Base-by-base conservation (phyloP, 192 early-diverging fungal species). In the Gaertneriomyces sp. region DNA sequence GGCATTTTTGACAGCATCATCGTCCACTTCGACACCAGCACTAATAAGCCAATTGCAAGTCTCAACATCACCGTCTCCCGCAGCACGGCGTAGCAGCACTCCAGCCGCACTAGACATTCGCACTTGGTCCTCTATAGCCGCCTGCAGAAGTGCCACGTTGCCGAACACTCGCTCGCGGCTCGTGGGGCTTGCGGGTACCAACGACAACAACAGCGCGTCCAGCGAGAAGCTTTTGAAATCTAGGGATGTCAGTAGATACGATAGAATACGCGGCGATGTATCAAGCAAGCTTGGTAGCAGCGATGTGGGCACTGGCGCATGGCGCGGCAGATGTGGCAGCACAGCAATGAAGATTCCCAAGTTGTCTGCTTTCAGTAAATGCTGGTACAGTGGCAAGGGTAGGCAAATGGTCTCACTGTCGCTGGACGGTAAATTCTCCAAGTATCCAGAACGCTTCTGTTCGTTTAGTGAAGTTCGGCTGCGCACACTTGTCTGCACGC, bases 61-160 rank as follows among this genome's bases (percentile, higher is more conserved):
- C 40, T 54, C 54, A 6, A 40, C 53, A 43, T 65, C 63, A 14
- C 53, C 63, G 41, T 65, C 63, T 54, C 54, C 8, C 2, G 63
- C 63, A 10, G 53, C 38, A 5, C 63, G 14, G 6, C 40, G 12
- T n/a, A 65, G 19, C 40, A 65, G 41, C 20, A 42, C 8, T 7
- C 54, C 54, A 20, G 41, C 63, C n/a, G 53, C 63, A 7, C 33
- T n/a, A 11, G 4, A 33, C 25, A 7, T 16, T 10, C 11, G 14
- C 10, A 63, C 53, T 4, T 42, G 16, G 17, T 51, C 46, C 50
- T 63, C 61, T 7, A 63, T 4, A 41, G 33, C 61, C 17, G 50
- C 17, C 6, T 19, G 11, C 17, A 52, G 61, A n/a, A 60, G 20
- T 1, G 61, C 41, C 0, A 63, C 49, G 39, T 16, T 63, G 4